Evolutionary conservation across 2,329 filamentous ascomycete genomes (phyloP).

Genomic region (Seiridium cupressi): DNA sequence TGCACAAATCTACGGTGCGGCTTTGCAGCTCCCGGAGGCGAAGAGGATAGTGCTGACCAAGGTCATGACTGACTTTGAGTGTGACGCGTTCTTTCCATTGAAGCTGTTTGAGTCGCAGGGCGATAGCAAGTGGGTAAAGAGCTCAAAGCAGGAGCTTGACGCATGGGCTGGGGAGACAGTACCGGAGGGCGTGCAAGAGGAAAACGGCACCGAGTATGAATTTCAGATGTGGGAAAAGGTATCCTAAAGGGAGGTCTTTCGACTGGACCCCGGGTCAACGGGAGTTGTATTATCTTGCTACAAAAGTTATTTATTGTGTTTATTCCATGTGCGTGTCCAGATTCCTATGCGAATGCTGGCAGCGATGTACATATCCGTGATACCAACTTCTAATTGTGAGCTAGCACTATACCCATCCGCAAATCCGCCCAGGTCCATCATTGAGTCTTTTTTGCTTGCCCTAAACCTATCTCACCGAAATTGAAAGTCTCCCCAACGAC

Average conservation of each 20-base stretch:
- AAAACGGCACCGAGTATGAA: slow-evolving; percentile 64
- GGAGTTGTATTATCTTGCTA: too few species aligned
- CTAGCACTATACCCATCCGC: too few species aligned
- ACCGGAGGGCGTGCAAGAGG: slow-evolving; percentile 54
- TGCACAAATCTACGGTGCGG: slow-evolving; percentile 76
- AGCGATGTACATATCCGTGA: too few species aligned
- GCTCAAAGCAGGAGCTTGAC: slow-evolving; percentile 50
- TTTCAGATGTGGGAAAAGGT: slow-evolving; percentile 72
- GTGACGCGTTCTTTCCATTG: slow-evolving; percentile 74
- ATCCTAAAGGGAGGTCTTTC: neutral
- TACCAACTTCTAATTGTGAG: too few species aligned
- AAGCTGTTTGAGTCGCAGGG: slow-evolving; percentile 40
- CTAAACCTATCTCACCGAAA: too few species aligned
- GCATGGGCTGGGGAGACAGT: slow-evolving; percentile 66
- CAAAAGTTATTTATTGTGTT: too few species aligned
- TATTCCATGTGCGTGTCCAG: too few species aligned
- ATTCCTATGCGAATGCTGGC: too few species aligned
- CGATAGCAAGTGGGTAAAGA: slow-evolving; percentile 51
- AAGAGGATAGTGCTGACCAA: slow-evolving; percentile 68
- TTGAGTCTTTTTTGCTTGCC: too few species aligned
- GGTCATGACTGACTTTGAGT: slow-evolving; percentile 68
- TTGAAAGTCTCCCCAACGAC: too few species aligned
- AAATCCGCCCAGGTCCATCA: too few species aligned
- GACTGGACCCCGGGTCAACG: too few species aligned
- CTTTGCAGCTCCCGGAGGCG: slow-evolving; percentile 58